phyloP scores from a whole-genome alignment of 371 early-diverging fungal species.

The Mortierella sp. region DNA sequence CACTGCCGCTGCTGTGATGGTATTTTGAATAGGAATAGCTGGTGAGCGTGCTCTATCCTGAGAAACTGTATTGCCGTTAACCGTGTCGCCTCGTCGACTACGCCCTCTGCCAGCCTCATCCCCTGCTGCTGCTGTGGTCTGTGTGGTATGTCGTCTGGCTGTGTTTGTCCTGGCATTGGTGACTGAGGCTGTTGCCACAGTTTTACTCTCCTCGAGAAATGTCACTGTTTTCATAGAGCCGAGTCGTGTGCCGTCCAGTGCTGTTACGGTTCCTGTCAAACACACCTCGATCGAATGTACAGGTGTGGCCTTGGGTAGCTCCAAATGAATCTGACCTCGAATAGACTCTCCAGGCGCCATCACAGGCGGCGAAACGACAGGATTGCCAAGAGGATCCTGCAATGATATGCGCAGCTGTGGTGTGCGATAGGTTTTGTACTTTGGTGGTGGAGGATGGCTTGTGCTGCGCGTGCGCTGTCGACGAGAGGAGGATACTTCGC shows the following conservation, averaged over 20 bases:
- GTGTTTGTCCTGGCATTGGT: conserved; percentile 48
- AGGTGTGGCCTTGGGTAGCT: conserved; percentile 49
- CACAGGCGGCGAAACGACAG: conserved; percentile 43
- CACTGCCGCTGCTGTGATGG: conserved; percentile 23
- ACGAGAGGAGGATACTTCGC: conserved; percentile 2
- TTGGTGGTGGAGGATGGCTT: conserved; percentile 50
- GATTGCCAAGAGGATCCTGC: conserved; percentile 39
- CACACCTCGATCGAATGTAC: conserved; percentile 51
- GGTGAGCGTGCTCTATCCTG: conserved; percentile 34
- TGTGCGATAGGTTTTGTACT: conserved; percentile 43
- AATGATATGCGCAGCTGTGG: conserved; percentile 52
- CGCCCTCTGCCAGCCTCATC: conserved; percentile 17
- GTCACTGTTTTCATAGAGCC: conserved; percentile 49
- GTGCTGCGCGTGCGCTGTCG: conserved; percentile 40
- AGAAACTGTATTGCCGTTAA: not conserved
- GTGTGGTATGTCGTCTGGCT: conserved; percentile 36
- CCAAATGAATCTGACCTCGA: conserved; percentile 49
- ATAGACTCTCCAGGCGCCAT: conserved; percentile 54
- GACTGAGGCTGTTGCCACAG: conserved; percentile 48
- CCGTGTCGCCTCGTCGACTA: conserved; percentile 18
- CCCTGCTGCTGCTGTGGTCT: conserved; percentile 13
- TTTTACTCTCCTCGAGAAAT: conserved; percentile 48
- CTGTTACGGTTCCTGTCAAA: conserved; percentile 44
- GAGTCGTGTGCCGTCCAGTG: conserved; percentile 42
- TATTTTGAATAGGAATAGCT: conserved; percentile 21